Evolutionary conservation across 2,329 filamentous ascomycete species (phyloP), one percentile per base, ranked within the genome.

Genomic region (Sarocladiaceae sp.): DNA sequence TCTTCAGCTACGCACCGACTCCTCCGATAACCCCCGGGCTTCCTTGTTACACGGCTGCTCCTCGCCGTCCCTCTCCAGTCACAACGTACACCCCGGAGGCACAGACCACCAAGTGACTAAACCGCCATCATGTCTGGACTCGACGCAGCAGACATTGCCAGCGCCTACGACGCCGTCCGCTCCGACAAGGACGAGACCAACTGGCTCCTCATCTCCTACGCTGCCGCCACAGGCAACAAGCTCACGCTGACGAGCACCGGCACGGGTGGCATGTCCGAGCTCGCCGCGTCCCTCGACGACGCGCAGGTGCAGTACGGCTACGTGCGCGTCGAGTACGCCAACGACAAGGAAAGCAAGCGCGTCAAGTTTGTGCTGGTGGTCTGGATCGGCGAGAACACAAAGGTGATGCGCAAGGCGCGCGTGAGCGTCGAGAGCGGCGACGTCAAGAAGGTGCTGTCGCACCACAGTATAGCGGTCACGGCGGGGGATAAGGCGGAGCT

Each of bases 391-490:
- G 70, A 74, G 60, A 59, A 65, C 48, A 81, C 80, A 2, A 78
- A 77, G 63, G 74, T 84, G 47, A 85, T 85, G 82, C 73, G 81
- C 53, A 83, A 83, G 62, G 82, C 81, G 9, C 73, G 81, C 52
- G 81, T 83, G 51, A 78, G 74, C 57, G 78, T 84, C 58, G 80
- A 85, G 70, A 76, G 73, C 58, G 79, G 77, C 44, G 73, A 73
- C 48, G 80, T 85, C 50, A 84, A 83, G 70, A 68, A 67, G 54
- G 73, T 76, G 6, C 67, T 85, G 50, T 60, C 67, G n/a, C 80
- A 83, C 58, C 78, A 83, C 59, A 81, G 77, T 59, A 74, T 84
- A 48, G 72, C 79, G 56, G 70, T 85, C 41, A 78, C 83, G 55
- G 78, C 80, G 2, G 66, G 69, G 48, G 78, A 83, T 53, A 70